Evolutionary conservation across 805 yeast genomes (phyloP).

Genomic region (Helenozyma rhizophorensis): DNA sequence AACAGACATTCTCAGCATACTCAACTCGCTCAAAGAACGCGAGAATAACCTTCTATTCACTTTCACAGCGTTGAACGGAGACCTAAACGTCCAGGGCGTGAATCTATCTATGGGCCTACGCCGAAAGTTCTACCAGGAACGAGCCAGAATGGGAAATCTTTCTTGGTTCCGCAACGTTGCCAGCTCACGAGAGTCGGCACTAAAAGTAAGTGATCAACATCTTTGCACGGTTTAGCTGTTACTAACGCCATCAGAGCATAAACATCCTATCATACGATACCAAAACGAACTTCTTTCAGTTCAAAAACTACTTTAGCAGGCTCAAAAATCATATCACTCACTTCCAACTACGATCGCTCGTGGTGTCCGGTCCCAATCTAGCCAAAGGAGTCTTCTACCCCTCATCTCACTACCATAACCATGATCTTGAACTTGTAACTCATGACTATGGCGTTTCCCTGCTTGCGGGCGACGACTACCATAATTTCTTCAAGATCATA

Average conservation of each 20-base stretch:
- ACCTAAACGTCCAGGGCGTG: conserved; percentile 34
- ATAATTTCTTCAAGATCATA: conserved; percentile 32
- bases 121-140: conserved; percentile 28
- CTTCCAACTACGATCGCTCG: conserved; percentile 52
- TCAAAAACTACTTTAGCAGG: conserved; percentile 36
- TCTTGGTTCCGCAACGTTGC: conserved; percentile 39
- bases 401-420: conserved; percentile 29
- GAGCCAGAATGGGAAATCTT: conserved; percentile 29
- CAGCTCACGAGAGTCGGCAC: conserved; percentile 29
- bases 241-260: conserved; percentile 23
- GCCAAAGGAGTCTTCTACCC: conserved; percentile 38
- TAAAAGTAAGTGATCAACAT: conserved; percentile 24
- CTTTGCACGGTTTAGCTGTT: conserved; percentile 1
- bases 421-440: conserved; percentile 23
- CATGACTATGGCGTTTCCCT: conserved; percentile 12
- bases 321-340: conserved; percentile 50
- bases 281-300: conserved; percentile 34
- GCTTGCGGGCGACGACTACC: conserved; percentile 19
- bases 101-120: conserved; percentile 31
- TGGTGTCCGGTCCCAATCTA: conserved; percentile 34
- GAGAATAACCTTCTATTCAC: conserved; percentile 33
- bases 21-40: conserved; percentile 32
- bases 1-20: conserved; percentile 31
- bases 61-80: conserved; percentile 1
- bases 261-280: conserved; percentile 15